Percentiles rank a stretch among this genome's conserved stretches.
These are phyloP conservation scores for Aethionema arabicum DNA, from an alignment of 345 rosid species.

Conservation along the genomic window DNA sequence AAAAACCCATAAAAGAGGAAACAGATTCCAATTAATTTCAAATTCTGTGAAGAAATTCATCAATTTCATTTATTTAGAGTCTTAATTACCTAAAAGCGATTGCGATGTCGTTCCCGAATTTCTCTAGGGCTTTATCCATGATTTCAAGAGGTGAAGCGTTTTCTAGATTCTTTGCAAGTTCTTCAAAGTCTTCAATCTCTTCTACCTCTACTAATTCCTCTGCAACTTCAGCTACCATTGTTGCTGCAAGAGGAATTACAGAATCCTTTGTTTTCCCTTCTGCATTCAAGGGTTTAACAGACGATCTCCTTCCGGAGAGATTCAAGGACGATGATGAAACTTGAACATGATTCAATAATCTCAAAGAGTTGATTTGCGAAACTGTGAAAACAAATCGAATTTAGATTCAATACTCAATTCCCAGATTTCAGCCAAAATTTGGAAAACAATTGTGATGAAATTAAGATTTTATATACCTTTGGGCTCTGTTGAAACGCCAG, in stretches of 20 bases:
- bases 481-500: slow-evolving; percentile 35
- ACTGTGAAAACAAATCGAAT: slow-evolving; percentile 38
- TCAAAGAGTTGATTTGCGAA: slow-evolving; percentile 54
- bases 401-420: neutral
- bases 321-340: slow-evolving; percentile 39
- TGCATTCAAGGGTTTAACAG: slow-evolving; percentile 52
- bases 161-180: slow-evolving; percentile 54
- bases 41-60: neutral
- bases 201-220: slow-evolving; percentile 41
- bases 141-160: slow-evolving; percentile 84
- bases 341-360: slow-evolving; percentile 42
- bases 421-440: neutral
- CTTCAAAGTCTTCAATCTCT: slow-evolving; percentile 54
- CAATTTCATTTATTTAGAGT: neutral
- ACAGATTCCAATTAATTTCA: neutral
- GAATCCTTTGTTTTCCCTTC: slow-evolving; percentile 54
- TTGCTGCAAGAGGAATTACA: slow-evolving; percentile 22
- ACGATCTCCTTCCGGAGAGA: slow-evolving; percentile 43
- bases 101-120: slow-evolving; percentile 80
- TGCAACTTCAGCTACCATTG: slow-evolving; percentile 42
- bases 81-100: slow-evolving; percentile 82
- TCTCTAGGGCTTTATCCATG: slow-evolving; percentile 80
- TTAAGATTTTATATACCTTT: slow-evolving; percentile 37
- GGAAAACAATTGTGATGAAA: neutral
- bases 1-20: neutral